Conservation (phyloP, 176 grass and related monocot genomes). For the Triticum aestivum region IWGSC_CS_RefSeq_v2.1 NC_057802.1:478649294-478649793, state of each 20-base stretch:
- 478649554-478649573: slow-evolving; percentile 24
- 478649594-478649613: slow-evolving; percentile 65
- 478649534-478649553: slow-evolving; percentile 22
- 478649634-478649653: slow-evolving; percentile 52
- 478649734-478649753: slow-evolving; percentile 1
- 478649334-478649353: slow-evolving; percentile 37
- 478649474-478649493: slow-evolving; percentile 46
- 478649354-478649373: slow-evolving; percentile 28
- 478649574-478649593: slow-evolving; percentile 50
- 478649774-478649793: not conserved
- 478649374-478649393: slow-evolving; percentile 26
- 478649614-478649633: slow-evolving; percentile 43
- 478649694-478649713: slow-evolving; percentile 51
- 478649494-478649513: slow-evolving; percentile 39
- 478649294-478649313: slow-evolving; percentile 32
- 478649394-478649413: slow-evolving; percentile 29
- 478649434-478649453: slow-evolving; percentile 44
- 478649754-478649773: not conserved
- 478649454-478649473: slow-evolving; percentile 59
- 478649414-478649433: slow-evolving; percentile 34
- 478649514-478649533: slow-evolving; percentile 9
- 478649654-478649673: slow-evolving; percentile 73
- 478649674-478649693: slow-evolving; percentile 71
- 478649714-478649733: slow-evolving; percentile 31
- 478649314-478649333: slow-evolving; percentile 51